Percentiles rank a stretch among this genome's conserved stretches.
These are phyloP conservation scores for Dictyostelium brefeldianum DNA, from an alignment of 78 protist genomes.

Conservation along the genomic window DNA sequence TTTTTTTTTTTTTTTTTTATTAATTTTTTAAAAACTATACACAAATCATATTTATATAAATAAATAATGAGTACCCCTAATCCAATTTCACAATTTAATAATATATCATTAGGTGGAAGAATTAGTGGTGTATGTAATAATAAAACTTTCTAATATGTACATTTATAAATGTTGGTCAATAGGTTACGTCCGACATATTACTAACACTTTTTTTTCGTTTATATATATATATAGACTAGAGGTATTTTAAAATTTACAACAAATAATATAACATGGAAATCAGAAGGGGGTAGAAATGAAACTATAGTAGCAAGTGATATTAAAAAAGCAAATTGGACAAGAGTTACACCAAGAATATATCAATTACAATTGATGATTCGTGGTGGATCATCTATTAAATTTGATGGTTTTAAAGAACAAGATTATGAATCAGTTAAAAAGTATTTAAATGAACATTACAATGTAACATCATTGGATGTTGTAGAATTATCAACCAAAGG, in stretches of 20 bases:
- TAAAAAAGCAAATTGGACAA: conserved; percentile 44
- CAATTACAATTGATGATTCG: conserved; percentile 34
- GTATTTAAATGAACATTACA: conserved; percentile 9
- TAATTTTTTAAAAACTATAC: no score
- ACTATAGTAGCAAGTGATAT: conserved; percentile 14
- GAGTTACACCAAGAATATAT: conserved; percentile 74
- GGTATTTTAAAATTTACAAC: conserved; percentile 66
- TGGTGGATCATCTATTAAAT: conserved; percentile 41
- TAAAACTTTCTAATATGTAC: neutral
- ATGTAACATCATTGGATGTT: conserved; percentile 17
- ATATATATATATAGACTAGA: conserved; percentile 31
- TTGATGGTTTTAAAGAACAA: conserved; percentile 83
- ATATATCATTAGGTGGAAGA: conserved; percentile 70
- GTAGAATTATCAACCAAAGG: conserved; percentile 70
- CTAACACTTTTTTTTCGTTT: neutral
- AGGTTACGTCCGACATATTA: neutral
- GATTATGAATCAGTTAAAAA: conserved; percentile 44
- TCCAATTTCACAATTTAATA: conserved; percentile 37
- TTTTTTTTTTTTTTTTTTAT: no score
- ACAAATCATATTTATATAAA: neutral
- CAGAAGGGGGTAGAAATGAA: conserved; percentile 66
- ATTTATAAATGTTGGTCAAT: no score
- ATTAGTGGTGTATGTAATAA: conserved; percentile 55
- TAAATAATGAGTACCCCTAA: neutral
- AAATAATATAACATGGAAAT: conserved; percentile 38